phyloP scores from a whole-genome alignment of 2,329 filamentous ascomycete genomes.

The Thielaviopsis euricoi region DNA sequence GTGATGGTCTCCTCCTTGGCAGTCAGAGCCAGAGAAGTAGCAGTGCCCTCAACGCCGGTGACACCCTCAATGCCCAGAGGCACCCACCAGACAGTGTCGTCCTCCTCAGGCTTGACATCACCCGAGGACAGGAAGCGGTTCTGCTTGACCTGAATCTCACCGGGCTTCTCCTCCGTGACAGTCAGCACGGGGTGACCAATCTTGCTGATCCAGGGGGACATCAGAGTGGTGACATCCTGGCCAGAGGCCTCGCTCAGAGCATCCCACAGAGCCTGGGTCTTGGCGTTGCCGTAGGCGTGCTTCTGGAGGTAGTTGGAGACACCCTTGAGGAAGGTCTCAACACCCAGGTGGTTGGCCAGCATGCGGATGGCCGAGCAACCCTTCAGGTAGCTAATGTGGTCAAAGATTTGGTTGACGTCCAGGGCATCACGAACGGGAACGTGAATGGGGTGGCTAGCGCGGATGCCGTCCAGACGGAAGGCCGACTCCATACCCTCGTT shows the following conservation, averaged over 20 bases:
- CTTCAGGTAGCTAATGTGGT: constrained; percentile 91
- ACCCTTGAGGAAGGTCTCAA: constrained; percentile 76
- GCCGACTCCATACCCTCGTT: constrained; percentile 88
- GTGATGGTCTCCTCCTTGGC: constrained; percentile 61
- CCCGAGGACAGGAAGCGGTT: constrained; percentile 82
- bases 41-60: constrained; percentile 41
- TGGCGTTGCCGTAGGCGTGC: constrained; percentile 79
- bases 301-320: constrained; percentile 79
- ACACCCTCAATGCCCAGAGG: constrained; percentile 75
- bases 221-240: constrained; percentile 69
- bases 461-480: constrained; percentile 75
- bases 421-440: constrained; percentile 86
- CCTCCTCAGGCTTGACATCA: constrained; percentile 79
- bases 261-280: constrained; percentile 79
- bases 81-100: constrained; percentile 90
- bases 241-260: constrained; percentile 77
- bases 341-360: constrained; percentile 78
- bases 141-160: constrained; percentile 69
- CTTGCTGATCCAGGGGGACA: constrained; percentile 89
- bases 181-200: constrained; percentile 89
- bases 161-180: constrained; percentile 66
- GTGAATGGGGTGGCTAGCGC: constrained; percentile 89
- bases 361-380: constrained; percentile 94
- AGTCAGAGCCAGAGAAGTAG: constrained; percentile 52
- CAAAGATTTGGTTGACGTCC: constrained; percentile 96